Evolutionary conservation across 2,329 filamentous ascomycete species (phyloP), one percentile per base, ranked within the genome.

Genomic region (Colletotrichum sp.): DNA sequence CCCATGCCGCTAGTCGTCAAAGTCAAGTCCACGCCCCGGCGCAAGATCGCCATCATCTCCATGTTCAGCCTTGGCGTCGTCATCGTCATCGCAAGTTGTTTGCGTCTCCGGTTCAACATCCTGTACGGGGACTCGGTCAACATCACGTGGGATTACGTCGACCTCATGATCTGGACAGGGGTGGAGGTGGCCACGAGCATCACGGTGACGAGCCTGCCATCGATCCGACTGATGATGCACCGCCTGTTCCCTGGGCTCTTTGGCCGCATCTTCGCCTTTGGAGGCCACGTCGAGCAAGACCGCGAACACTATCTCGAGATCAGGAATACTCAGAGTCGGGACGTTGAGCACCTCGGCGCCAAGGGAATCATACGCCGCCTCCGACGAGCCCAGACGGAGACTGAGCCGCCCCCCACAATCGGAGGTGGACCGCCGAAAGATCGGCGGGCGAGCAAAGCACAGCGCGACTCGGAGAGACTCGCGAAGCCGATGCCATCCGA

Each of bases 61-160:
- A 86, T 90, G 81, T 84, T 90, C 67, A 84, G 83, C 8, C 81
- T 90, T 16, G 85, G 88, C 24, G 77, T 84, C 12, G 84, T 88
- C 67, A 82, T 83, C 16, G 77, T 86, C 10, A 83, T 80, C 5
- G 82, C 84, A 15, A 82, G 83, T 32, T 78, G 84, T 32, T 78
- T 84, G 15, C 81, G 84, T 6, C 80, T 87, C 24, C 79, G 81
- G 36, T 84, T 83, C 68, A 77, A 86, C 26, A 77, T 83, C 15
- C 43, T 76, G 4, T 84, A 83, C 73, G 81, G 81, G 15, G 74
- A 78, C 9, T 83, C 81, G 24, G 72, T 78, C 15, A 85, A 86
- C 65, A 84, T 85, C 6, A 84, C 84, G 0, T 86, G 84, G 84
- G 83, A 86, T 77, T 85, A 86, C 55, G 83, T 83, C 15, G 82